Conservation (phyloP, 257 asterid genomes). For the Fraxinus quadrangulata region DNA sequence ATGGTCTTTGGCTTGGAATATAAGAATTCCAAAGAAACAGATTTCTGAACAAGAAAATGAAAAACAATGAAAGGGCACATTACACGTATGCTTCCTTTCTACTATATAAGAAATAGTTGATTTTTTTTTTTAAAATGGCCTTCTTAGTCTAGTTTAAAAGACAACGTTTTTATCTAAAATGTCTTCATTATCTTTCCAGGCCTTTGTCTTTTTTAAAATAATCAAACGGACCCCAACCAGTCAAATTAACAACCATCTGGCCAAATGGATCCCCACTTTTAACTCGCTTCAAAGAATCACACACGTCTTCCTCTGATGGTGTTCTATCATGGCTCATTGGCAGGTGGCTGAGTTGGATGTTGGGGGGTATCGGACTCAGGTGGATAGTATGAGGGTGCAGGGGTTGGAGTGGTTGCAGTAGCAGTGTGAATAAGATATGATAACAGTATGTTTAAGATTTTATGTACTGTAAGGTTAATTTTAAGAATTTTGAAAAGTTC, state of each 20-base stretch:
- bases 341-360: neutral
- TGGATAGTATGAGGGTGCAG: neutral
- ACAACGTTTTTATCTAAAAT: neutral
- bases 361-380: neutral
- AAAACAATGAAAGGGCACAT: constrained; percentile 10
- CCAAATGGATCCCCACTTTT: neutral
- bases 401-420: neutral
- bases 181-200: neutral
- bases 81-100: constrained; percentile 3
- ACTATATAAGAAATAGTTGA: neutral
- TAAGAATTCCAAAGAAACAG: neutral
- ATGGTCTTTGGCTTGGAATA: neutral
- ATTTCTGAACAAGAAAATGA: neutral
- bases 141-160: neutral
- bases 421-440: neutral
- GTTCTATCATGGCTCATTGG: neutral
- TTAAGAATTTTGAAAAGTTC: neutral
- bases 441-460: neutral
- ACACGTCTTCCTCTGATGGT: neutral
- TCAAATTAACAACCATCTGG: neutral
- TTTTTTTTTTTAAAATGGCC: neutral
- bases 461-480: neutral
- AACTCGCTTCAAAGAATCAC: neutral
- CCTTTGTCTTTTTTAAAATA: neutral
- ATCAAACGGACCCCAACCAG: neutral